phyloP scores from a whole-genome alignment of 2,329 filamentous ascomycete genomes.

The Claviceps cyperi region DNA sequence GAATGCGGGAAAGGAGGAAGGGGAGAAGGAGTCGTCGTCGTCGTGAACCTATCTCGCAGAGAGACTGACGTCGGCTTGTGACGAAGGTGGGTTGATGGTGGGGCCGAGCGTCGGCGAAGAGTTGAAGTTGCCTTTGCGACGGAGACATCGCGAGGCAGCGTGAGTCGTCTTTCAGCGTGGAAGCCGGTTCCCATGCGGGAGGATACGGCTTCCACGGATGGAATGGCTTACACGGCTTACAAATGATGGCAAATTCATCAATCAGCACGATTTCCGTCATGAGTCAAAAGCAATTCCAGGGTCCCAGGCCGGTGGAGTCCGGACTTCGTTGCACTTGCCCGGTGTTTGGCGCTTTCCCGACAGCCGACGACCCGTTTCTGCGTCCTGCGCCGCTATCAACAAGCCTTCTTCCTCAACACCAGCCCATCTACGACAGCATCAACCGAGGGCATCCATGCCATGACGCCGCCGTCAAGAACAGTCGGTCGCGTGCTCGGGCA shows the following conservation, averaged over 20 bases:
- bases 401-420: not conserved
- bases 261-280: too few relatives aligned
- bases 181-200: too few relatives aligned
- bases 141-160: too few relatives aligned
- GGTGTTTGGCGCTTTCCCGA: not conserved
- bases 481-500: constrained; percentile 1
- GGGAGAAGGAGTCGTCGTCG: not conserved
- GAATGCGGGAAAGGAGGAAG: not conserved
- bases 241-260: too few relatives aligned
- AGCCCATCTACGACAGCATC: not conserved
- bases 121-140: too few relatives aligned
- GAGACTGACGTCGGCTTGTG: not conserved
- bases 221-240: too few relatives aligned
- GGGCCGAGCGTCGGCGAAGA: too few relatives aligned
- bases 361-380: not conserved
- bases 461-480: constrained; percentile 1
- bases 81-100: too few relatives aligned
- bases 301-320: not conserved
- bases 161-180: too few relatives aligned
- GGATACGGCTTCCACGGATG: too few relatives aligned
- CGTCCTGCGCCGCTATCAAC: not conserved
- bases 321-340: not conserved
- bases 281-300: too few relatives aligned
- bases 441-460: not conserved
- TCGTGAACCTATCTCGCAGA: not conserved